phyloP scores from a whole-genome alignment of 1,284 basidiomycete species.

The Boletus sp. region DNA sequence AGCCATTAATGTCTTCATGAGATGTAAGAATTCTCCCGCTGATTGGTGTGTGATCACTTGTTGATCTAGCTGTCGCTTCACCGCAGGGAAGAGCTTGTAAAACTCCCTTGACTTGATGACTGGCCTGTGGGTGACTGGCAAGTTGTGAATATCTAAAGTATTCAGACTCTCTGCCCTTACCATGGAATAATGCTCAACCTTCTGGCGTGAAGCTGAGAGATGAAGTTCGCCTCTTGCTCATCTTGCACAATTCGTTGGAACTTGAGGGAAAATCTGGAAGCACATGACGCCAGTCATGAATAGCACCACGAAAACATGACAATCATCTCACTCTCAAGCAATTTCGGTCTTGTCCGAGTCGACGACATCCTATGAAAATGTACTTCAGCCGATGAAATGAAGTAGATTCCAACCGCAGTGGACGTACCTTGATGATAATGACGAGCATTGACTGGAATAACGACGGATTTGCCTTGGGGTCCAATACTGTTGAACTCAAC shows the following conservation, averaged over 20 bases:
- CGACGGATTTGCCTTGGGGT: conserved; percentile 58
- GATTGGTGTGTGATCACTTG: conserved; percentile 52
- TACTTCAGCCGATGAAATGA: not conserved
- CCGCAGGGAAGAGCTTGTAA: conserved; percentile 52
- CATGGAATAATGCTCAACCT: conserved; percentile 61
- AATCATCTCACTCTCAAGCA: not conserved
- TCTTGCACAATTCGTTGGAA: conserved; percentile 60
- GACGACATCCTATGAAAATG: conserved; percentile 43
- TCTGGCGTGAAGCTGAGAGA: conserved; percentile 57
- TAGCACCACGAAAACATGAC: not conserved
- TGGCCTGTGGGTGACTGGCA: conserved; percentile 43
- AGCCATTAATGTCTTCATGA: conserved; percentile 66
- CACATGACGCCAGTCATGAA: not conserved
- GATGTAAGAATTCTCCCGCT: conserved; percentile 57
- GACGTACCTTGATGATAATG: conserved; percentile 62
- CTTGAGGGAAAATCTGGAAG: conserved; percentile 52
- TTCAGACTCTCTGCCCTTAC: conserved; percentile 13
- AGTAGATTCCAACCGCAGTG: rapidly evolving
- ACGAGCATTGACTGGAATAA: conserved; percentile 62
- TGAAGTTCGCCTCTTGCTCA: conserved; percentile 65
- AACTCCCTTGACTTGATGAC: conserved; percentile 65
- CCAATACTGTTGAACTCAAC: conserved; percentile 59
- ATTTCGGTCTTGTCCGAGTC: not conserved
- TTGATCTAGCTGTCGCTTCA: conserved; percentile 51
- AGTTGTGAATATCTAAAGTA: not conserved